Evolutionary conservation across 176 grass and related monocot species (phyloP), one percentile per base, ranked within the genome.

Genomic region (Carex parvula): DNA sequence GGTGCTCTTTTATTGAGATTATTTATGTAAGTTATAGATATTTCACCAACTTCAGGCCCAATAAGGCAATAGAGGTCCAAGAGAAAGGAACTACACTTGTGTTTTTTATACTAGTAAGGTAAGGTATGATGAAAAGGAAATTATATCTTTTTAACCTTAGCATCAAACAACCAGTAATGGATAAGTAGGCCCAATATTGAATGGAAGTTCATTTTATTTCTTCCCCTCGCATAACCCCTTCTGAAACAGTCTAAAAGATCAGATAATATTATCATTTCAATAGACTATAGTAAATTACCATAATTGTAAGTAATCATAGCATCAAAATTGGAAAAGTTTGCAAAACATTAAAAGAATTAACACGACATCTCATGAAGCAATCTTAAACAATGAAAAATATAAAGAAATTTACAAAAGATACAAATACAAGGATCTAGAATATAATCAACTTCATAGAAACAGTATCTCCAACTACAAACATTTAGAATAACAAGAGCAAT

Each of bases 1-100:
- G 71, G 48, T 76, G n/a, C 8, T 52, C 70, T 52, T 26, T 72
- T 72, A 14, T 67, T 71, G 39, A 71, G 68, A 46, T 71, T n/a
- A 46, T 46, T 35, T 67, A 67, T 16, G 3, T 32, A 42, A 42
- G 15, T 37, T n/a, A 21, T 10, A 44, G 11, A 33, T 70, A 16
- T 33, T 70, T 42, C 35, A 44, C 67, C 41, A 74, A 22, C 70
- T 10, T 52, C 20, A 18, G 33, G 66, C 35, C 68, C 37, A 70
- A 10, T 70, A n/a, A 44, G 8, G 42, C 37, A 70, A 10, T 48
- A 20, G 11, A 75, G n/a, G 44, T 22, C 71, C 71, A 53, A 75
- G 12, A 75, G 39, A 53, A 75, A 11, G 5, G n/a, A 50, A 50
- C 41, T 46, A 12, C 22, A 75, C 71, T 53, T 54, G 0, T 10